phyloP scores from a whole-genome alignment of 176 grass and related monocot species.

The Lolium perenne region DNA sequence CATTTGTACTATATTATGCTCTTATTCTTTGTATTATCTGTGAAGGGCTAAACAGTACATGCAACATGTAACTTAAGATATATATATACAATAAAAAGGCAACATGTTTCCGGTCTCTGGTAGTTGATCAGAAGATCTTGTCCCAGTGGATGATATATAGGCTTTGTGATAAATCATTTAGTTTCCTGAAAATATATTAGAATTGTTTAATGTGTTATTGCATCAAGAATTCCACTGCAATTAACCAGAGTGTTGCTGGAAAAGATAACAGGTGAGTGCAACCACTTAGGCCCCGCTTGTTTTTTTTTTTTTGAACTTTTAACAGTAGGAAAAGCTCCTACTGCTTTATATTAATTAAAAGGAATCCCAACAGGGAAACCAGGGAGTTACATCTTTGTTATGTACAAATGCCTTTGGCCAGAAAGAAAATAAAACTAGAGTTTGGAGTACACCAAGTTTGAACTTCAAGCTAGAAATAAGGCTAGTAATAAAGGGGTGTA shows the following conservation, averaged over 20 bases:
- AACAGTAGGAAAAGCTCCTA: too few species aligned
- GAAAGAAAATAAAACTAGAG: too few species aligned
- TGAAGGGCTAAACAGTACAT: conserved; percentile 26
- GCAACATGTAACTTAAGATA: conserved; percentile 21
- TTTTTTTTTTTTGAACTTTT: too few species aligned
- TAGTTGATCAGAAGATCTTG: too few species aligned
- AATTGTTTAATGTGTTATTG: background rate
- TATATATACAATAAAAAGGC: conserved; percentile 31
- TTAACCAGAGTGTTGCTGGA: background rate
- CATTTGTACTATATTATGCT: conserved; percentile 1
- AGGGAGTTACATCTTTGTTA: too few species aligned
- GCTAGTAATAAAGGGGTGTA: too few species aligned
- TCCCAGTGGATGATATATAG: background rate
- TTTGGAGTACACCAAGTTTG: too few species aligned
- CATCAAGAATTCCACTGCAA: background rate
- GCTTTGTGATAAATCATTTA: background rate
- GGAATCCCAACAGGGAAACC: too few species aligned
- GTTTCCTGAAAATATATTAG: background rate
- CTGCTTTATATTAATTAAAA: too few species aligned
- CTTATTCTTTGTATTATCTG: background rate
- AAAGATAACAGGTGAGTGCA: background rate
- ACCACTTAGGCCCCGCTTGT: too few species aligned
- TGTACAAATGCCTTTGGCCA: too few species aligned
- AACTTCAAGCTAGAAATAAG: too few species aligned
- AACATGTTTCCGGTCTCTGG: background rate